Conservation (phyloP, 805 yeast species). For the Cyberlindnera galapagoensis region DNA sequence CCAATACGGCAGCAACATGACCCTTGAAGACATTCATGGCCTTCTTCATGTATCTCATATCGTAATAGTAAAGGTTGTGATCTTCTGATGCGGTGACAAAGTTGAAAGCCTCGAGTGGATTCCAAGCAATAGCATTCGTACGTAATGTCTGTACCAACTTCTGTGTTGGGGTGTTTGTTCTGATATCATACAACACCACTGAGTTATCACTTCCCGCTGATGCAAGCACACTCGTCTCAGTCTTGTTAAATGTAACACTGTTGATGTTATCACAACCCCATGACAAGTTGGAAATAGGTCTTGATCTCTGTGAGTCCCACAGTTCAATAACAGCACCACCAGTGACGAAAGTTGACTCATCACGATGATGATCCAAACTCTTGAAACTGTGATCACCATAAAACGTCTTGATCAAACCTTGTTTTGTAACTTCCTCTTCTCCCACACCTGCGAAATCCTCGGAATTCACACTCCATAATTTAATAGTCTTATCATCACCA, state of each 20-base stretch:
- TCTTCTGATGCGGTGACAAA: constrained; percentile 93
- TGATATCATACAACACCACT: constrained; percentile 79
- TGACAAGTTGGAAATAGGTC: constrained; percentile 68
- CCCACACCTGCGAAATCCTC: constrained; percentile 39
- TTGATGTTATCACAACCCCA: constrained; percentile 97
- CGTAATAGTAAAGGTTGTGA: constrained; percentile 91
- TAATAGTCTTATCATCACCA: constrained; percentile 85
- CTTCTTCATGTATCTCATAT: constrained; percentile 85
- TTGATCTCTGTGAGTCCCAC: constrained; percentile 85
- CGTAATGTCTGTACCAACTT: constrained; percentile 78
- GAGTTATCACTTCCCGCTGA: constrained; percentile 89
- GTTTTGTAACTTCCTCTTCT: constrained; percentile 27
- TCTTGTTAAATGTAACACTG: constrained; percentile 78
- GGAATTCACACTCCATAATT: constrained; percentile 75
- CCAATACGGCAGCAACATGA: constrained; percentile 94
- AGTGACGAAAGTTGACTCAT: constrained; percentile 72
- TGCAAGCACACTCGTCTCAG: constrained; percentile 85
- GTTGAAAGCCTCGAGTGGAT: constrained; percentile 94
- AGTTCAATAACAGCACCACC: constrained; percentile 86
- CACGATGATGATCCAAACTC: constrained; percentile 80
- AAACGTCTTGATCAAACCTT: constrained; percentile 71
- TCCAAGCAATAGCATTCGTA: constrained; percentile 87
- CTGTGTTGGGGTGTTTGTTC: constrained; percentile 90
- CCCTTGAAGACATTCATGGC: constrained; percentile 86
- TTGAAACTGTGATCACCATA: constrained; percentile 80